Conservation (phyloP, 1,284 basidiomycete genomes). For the Ustilago loliicola region DNA sequence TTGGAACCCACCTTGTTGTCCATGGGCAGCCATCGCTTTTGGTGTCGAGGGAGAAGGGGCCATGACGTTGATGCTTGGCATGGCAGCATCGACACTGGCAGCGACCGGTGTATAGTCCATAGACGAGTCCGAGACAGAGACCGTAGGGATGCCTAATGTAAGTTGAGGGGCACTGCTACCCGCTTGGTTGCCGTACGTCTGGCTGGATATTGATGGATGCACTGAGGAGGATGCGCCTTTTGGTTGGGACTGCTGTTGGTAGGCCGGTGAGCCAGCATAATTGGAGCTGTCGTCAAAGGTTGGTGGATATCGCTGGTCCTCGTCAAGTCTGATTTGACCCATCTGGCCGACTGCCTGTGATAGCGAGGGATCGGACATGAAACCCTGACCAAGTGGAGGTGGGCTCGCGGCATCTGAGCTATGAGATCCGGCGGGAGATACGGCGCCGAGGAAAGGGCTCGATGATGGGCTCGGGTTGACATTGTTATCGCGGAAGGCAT, state of each 20-base stretch:
- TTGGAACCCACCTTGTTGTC: slow-evolving; percentile 41
- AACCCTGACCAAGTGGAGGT: slow-evolving; percentile 11
- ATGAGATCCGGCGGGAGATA: slow-evolving; percentile 32
- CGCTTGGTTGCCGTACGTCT: slow-evolving; percentile 1
- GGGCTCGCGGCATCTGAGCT: slow-evolving; percentile 44
- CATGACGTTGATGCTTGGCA: slow-evolving; percentile 57
- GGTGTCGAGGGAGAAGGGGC: slow-evolving; percentile 53
- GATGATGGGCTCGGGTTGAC: slow-evolving; percentile 42
- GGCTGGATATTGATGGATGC: slow-evolving; percentile 12
- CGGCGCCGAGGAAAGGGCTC: slow-evolving; percentile 27
- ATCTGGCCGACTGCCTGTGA: slow-evolving; percentile 43
- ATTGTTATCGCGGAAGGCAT: slow-evolving; percentile 35
- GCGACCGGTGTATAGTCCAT: slow-evolving; percentile 42
- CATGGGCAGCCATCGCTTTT: slow-evolving; percentile 23
- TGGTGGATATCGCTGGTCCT: slow-evolving; percentile 35
- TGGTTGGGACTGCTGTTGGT: slow-evolving; percentile 13
- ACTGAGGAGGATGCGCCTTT: slow-evolving; percentile 7
- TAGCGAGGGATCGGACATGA: slow-evolving; percentile 27
- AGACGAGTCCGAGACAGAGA: slow-evolving; percentile 41
- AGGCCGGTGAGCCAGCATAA: slow-evolving; percentile 22
- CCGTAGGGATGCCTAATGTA: slow-evolving; percentile 40
- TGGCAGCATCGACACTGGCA: slow-evolving; percentile 16
- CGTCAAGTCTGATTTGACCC: slow-evolving; percentile 45
- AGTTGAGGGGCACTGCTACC: slow-evolving; percentile 34
- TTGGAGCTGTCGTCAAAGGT: slow-evolving; percentile 41